Evolutionary conservation across 2,329 filamentous ascomycete species (phyloP).

Genomic region (Hypoxylon sp.): DNA sequence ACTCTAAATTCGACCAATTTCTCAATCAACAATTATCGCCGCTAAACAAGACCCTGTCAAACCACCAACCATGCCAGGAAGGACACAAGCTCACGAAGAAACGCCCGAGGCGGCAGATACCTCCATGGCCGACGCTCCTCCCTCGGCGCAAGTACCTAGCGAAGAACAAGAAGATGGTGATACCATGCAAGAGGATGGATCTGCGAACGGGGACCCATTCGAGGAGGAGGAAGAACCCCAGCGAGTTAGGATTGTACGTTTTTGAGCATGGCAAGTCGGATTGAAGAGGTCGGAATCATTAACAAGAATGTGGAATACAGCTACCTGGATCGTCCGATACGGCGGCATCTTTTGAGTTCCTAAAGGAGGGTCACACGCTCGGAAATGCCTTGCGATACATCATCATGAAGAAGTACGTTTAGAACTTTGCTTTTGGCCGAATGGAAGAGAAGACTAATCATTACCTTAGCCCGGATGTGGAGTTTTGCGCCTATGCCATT

Average conservation of each 20-base stretch:
- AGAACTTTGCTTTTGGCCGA: neutral
- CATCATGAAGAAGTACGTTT: constrained; percentile 94
- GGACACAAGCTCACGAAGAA: constrained; percentile 34
- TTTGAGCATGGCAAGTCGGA: no score
- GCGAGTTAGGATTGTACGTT: constrained; percentile 68
- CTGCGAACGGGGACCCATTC: constrained; percentile 54
- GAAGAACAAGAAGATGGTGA: constrained; percentile 57
- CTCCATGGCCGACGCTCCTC: constrained; percentile 45
- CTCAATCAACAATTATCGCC: neutral
- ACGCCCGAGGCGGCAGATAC: constrained; percentile 39
- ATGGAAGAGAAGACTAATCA: constrained; percentile 19
- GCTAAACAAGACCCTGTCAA: no score
- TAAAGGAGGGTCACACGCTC: constrained; percentile 92
- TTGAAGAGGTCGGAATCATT: no score
- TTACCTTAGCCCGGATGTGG: constrained; percentile 83
- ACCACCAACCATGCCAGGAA: constrained; percentile 36
- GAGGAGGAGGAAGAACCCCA: constrained; percentile 63
- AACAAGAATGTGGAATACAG: constrained; percentile 55
- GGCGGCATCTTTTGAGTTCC: constrained; percentile 94
- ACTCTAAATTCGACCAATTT: neutral
- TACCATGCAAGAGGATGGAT: constrained; percentile 46
- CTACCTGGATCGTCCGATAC: constrained; percentile 85
- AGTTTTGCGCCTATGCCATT: constrained; percentile 98
- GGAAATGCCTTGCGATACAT: constrained; percentile 94
- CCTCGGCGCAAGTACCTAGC: constrained; percentile 48